phyloP scores from a whole-genome alignment of 2,329 filamentous ascomycete genomes.

The Penicillium paneum region DNA sequence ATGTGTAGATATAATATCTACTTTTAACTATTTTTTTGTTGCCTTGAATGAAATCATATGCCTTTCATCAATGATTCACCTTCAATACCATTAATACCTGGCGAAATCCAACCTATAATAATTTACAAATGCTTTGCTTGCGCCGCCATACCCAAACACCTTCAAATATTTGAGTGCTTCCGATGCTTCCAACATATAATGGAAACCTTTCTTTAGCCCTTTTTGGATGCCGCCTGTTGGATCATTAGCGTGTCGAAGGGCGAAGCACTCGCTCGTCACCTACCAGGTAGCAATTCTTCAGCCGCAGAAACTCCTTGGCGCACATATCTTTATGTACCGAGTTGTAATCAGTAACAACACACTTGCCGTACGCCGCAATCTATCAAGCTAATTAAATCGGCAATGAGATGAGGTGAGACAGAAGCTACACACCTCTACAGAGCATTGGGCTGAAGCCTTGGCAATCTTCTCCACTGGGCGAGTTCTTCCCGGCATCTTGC shows the following conservation, averaged over 20 bases:
- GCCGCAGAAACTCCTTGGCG: slow-evolving; percentile 71
- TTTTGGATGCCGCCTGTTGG: slow-evolving; percentile 53
- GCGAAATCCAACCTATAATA: background rate
- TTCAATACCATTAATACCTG: background rate
- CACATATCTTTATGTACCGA: slow-evolving; percentile 90
- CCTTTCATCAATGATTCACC: background rate
- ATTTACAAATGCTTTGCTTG: background rate
- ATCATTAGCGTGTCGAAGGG: background rate
- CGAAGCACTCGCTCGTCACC: slow-evolving; percentile 23
- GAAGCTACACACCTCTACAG: slow-evolving; percentile 54
- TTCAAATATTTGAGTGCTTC: background rate
- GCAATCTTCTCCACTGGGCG: slow-evolving; percentile 69
- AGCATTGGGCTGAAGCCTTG: slow-evolving; percentile 62
- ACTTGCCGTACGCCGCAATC: slow-evolving; percentile 86
- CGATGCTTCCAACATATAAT: background rate
- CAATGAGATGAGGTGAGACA: background rate
- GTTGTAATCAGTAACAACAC: slow-evolving; percentile 85
- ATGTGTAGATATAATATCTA: slow-evolving; percentile 11
- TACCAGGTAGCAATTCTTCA: slow-evolving; percentile 89
- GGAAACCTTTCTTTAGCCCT: slow-evolving; percentile 31
- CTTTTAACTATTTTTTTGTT: background rate
- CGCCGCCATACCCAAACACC: background rate
- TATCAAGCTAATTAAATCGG: slow-evolving; percentile 40
- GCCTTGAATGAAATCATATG: slow-evolving; percentile 5
- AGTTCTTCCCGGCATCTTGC: slow-evolving; percentile 48